These are phyloP conservation scores for Spinellus fusiger DNA, from an alignment of 192 early-diverging fungal genomes.

Conservation along the genomic window DNA sequence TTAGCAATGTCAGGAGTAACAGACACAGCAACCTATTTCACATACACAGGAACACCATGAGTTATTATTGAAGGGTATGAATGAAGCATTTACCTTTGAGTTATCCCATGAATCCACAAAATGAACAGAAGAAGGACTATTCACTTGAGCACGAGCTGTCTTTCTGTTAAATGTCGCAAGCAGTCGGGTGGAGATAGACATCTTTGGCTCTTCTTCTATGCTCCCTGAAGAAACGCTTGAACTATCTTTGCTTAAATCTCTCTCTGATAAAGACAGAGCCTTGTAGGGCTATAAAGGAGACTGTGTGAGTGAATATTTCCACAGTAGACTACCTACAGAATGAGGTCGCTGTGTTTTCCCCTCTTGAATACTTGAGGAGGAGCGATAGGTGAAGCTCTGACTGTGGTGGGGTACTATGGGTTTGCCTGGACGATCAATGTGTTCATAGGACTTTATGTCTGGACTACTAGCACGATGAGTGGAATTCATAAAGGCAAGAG, in stretches of 20 bases:
- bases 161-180: slow-evolving; percentile 11
- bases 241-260: not conserved
- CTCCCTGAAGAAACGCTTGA: not conserved
- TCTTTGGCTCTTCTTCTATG: not conserved
- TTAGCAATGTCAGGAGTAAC: not conserved
- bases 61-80: too few species aligned
- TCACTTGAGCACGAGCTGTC: not conserved
- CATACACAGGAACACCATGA: too few species aligned
- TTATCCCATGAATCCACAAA: not conserved
- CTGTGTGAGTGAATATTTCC: not conserved
- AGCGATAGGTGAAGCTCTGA: not conserved
- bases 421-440: slow-evolving; percentile 17
- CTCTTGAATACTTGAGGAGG: not conserved
- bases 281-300: not conserved
- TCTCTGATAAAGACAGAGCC: not conserved
- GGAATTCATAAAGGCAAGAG: not conserved
- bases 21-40: not conserved
- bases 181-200: not conserved
- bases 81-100: not conserved
- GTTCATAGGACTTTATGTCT: slow-evolving; percentile 10
- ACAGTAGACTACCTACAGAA: not conserved
- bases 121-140: not conserved
- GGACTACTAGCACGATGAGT: not conserved
- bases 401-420: not conserved
- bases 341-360: not conserved